These are phyloP conservation scores for Yamadazyma membranifaciens DNA, from an alignment of 1,139 yeast genomes.

Conservation along the genomic window DNA sequence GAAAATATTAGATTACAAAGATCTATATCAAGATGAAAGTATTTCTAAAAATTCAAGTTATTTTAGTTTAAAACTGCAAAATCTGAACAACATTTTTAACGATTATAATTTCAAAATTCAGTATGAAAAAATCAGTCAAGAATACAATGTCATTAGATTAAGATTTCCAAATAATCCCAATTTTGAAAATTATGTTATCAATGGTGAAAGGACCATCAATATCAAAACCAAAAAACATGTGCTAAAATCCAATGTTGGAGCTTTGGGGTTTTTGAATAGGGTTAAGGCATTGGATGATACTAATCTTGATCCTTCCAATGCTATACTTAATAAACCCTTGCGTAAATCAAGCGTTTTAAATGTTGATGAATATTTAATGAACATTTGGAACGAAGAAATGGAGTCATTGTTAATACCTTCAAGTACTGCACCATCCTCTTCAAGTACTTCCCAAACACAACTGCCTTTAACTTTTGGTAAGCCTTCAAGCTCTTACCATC, in stretches of 20 bases:
- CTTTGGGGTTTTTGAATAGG: constrained; percentile 17
- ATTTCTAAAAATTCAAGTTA: constrained; percentile 11
- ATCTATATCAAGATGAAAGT: constrained; percentile 23
- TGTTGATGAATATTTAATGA: constrained; percentile 7
- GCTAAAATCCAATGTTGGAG: constrained; percentile 15
- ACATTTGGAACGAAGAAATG: constrained; percentile 14
- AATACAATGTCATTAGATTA: constrained; percentile 38
- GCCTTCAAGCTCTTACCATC: neutral
- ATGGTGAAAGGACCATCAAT: constrained; percentile 5
- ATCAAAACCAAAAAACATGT: constrained; percentile 2
- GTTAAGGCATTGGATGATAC: constrained; percentile 3
- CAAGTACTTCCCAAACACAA: constrained; percentile 1
- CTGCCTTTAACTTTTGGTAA: constrained; percentile 1
- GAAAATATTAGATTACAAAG: constrained; percentile 35
- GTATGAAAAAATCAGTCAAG: constrained; percentile 36
- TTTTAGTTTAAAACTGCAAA: constrained; percentile 11
- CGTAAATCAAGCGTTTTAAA: constrained; percentile 2
- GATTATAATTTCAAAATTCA: constrained; percentile 32
- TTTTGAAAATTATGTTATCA: constrained; percentile 7
- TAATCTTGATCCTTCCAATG: neutral
- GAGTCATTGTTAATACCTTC: constrained; percentile 3
- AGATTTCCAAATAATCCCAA: constrained; percentile 25
- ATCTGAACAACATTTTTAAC: constrained; percentile 7
- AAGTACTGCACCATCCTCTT: neutral
- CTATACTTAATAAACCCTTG: neutral